These are phyloP conservation scores for Colletotrichum tofieldiae DNA, from an alignment of 2,329 filamentous ascomycete species.

Conservation along the genomic window DNA sequence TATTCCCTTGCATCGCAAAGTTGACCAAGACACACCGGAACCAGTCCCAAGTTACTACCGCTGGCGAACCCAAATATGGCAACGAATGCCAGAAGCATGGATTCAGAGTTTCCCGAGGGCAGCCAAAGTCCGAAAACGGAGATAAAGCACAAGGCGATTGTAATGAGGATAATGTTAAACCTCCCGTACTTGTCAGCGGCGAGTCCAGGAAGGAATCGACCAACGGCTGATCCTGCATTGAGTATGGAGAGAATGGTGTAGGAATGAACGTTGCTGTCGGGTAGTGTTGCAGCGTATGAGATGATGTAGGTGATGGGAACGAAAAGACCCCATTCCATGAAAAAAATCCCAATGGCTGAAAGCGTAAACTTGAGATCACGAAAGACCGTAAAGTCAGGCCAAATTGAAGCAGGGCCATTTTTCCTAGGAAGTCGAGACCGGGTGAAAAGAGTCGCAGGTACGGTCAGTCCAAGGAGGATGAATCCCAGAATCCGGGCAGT, in stretches of 20 bases:
- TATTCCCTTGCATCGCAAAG: conserved; percentile 84
- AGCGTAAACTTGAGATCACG: conserved; percentile 72
- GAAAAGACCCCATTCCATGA: conserved; percentile 80
- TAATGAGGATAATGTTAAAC: conserved; percentile 84
- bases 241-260: conserved; percentile 87
- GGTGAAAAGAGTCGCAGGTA: conserved; percentile 64
- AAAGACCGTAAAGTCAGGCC: conserved; percentile 76
- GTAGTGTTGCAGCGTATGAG: conserved; percentile 76
- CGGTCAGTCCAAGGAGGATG: conserved; percentile 63
- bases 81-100: conserved; percentile 77
- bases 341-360: conserved; percentile 75
- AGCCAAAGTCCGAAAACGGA: conserved; percentile 80
- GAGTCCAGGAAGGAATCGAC: conserved; percentile 82
- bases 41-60: conserved; percentile 83
- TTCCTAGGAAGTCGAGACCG: conserved; percentile 69
- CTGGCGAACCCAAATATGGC: conserved; percentile 85
- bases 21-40: conserved; percentile 86
- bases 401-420: conserved; percentile 59
- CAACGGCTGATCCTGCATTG: conserved; percentile 84
- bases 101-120: conserved; percentile 67
- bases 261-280: conserved; percentile 72
- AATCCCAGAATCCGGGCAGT: conserved; percentile 66
- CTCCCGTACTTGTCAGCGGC: conserved; percentile 83
- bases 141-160: conserved; percentile 70
- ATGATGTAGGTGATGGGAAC: conserved; percentile 84